Percentiles rank a stretch among this genome's conserved stretches.
Evolutionary conservation across 2,329 filamentous ascomycete species (phyloP).

Genomic region (Chrysoporthe cubensis): DNA sequence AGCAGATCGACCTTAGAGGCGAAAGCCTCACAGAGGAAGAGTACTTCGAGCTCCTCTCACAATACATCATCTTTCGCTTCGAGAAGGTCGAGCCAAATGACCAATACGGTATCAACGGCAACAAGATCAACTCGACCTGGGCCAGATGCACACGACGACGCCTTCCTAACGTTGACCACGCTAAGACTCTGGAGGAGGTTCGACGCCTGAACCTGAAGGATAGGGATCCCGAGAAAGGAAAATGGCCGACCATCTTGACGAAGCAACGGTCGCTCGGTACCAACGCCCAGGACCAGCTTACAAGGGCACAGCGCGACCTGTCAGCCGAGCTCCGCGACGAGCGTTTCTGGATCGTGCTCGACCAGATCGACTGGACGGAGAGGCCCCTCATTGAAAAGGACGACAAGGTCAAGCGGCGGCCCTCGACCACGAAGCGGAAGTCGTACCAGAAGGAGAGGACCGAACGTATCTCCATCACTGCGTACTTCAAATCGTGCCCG

Average conservation of each 20-base stretch:
- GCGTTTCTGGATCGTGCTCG: conserved; percentile 46
- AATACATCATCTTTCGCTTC: conserved; percentile 47
- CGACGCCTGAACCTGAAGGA: conserved; percentile 42
- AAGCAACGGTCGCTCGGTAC: conserved; percentile 36
- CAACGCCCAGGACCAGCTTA: conserved; percentile 48
- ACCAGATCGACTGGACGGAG: conserved; percentile 49
- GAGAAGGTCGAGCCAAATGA: conserved; percentile 42
- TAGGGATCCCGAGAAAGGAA: conserved; percentile 48
- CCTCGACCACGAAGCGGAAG: conserved; percentile 32
- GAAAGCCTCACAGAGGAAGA: conserved; percentile 44
- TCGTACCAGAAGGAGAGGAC: conserved; percentile 36
- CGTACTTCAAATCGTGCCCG: conserved; percentile 51
- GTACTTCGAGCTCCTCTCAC: conserved; percentile 45
- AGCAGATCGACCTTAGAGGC: conserved; percentile 43
- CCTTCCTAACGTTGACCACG: conserved; percentile 43
- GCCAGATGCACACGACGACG: conserved; percentile 40
- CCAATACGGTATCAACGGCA: conserved; percentile 44
- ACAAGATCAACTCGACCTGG: conserved; percentile 44
- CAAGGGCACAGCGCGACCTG: conserved; percentile 43
- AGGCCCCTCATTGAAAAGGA: conserved; percentile 27
- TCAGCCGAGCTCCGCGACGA: conserved; percentile 40
- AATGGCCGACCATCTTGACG: conserved; percentile 14
- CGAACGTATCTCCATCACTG: conserved; percentile 48
- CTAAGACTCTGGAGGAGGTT: conserved; percentile 43
- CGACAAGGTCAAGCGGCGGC: conserved; percentile 18